Percentiles rank a stretch among this genome's conserved stretches.
Evolutionary conservation across 2,329 filamentous ascomycete genomes (phyloP).

Genomic region (Monosporascus ibericus): DNA sequence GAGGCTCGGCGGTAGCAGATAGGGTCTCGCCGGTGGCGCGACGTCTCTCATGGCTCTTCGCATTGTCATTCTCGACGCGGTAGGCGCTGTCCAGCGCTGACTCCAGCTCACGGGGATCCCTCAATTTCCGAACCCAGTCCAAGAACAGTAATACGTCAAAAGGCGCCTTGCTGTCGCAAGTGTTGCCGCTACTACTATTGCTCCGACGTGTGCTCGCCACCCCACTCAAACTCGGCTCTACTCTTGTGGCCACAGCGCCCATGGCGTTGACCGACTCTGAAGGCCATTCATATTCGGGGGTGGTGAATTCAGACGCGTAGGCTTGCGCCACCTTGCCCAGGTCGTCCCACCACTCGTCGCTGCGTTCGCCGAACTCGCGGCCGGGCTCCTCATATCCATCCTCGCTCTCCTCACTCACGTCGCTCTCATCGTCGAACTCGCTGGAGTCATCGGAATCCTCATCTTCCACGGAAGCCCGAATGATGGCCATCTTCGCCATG

Average conservation of each 20-base stretch:
- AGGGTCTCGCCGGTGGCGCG: neutral
- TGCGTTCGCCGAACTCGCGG: neutral
- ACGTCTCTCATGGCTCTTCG: neutral
- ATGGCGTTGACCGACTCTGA: neutral
- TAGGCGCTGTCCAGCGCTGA: neutral
- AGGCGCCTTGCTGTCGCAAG: neutral
- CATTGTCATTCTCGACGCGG: neutral
- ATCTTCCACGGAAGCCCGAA: neutral
- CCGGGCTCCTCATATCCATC: neutral
- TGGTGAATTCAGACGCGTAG: neutral
- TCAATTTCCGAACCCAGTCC: too few species aligned
- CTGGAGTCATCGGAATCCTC: neutral
- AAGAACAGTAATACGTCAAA: neutral
- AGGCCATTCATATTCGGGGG: neutral
- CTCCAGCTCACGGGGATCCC: neutral
- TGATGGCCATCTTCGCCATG: neutral
- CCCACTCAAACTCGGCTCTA: neutral
- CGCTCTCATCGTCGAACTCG: neutral
- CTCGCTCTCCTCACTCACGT: neutral
- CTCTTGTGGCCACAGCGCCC: neutral
- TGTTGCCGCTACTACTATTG: too few species aligned
- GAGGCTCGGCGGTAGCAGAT: neutral
- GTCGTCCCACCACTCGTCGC: conserved; percentile 6
- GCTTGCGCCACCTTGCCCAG: neutral
- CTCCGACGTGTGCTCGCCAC: neutral